Base-by-base conservation (phyloP, 371 early-diverging fungal species). In the Mortierella sp. region DNA sequence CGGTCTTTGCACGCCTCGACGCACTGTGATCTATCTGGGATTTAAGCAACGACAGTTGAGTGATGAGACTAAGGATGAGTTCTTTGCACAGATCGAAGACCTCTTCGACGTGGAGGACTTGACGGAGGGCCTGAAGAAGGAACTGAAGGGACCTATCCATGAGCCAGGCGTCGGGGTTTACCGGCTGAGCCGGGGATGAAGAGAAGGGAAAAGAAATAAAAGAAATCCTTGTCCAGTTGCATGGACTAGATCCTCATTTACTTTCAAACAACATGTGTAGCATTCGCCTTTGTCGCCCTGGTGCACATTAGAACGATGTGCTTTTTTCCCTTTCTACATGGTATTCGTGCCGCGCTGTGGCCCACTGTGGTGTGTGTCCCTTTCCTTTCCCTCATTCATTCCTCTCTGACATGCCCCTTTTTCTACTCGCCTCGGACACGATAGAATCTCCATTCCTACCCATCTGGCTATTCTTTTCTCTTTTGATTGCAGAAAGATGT, bases 11-110 rank as follows among this genome's bases (percentile, higher is more conserved):
- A 83, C 76, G 1, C 77, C 80, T 3, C 76, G 74, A 0, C 74
- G 57, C 0, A 92, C 92, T 0, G 82, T 77, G n/a, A 89, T 93
- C 16, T 93, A 90, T 40, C 87, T 93, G 55, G 93, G 92, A 0
- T 92, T 91, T 80, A 93, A 93, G 70, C 89, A 90, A 11, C 84
- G 93, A 70, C 90, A 88, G 34, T 80, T 92, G 24, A 78, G 80
- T 67, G 76, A 54, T 21, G 77, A 40, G 43, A 40, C 55, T 0
- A 89, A 88, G 46, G 93, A 93, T 67, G 53, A 73, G 11, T 93
- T 93, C 61, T 92, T 92, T 89, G 75, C 78, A 5, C 26, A 57
- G n/a, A 59, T 87, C 14, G 28, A 37, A 6, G 16, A 9, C 1
- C 57, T 53, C 21, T 88, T 88, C 53, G 40, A 43, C 0, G 73